These are phyloP conservation scores for Aspergillus asperescens DNA, from an alignment of 495 filamentous ascomycete genomes.

Conservation along the genomic window DNA sequence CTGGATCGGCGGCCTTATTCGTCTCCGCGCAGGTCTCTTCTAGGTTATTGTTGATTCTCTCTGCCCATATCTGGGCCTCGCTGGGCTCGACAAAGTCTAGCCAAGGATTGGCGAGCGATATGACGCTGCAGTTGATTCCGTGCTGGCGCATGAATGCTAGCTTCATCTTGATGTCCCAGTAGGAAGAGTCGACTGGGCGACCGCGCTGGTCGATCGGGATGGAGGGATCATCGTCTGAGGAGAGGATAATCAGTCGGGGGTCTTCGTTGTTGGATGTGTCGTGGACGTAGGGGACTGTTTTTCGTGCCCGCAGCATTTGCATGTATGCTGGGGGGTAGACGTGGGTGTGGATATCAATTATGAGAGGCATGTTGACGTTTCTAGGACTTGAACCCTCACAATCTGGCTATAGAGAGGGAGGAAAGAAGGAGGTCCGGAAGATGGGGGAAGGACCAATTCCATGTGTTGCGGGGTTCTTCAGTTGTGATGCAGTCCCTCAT, in stretches of 20 bases:
- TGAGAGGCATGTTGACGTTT: slow-evolving; percentile 25
- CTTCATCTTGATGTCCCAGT: slow-evolving; percentile 66
- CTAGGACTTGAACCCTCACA: background rate
- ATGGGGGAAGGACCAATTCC: background rate
- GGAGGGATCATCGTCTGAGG: slow-evolving; percentile 54
- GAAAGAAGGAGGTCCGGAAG: background rate
- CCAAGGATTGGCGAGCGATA: slow-evolving; percentile 95
- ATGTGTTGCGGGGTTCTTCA: background rate
- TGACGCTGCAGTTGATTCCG: slow-evolving; percentile 71
- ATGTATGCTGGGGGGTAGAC: slow-evolving; percentile 86
- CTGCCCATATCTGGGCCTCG: slow-evolving; percentile 57
- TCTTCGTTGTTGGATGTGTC: slow-evolving; percentile 50
- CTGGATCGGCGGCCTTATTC: slow-evolving; percentile 44
- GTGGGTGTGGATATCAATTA: slow-evolving; percentile 93
- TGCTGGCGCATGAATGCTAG: slow-evolving; percentile 85
- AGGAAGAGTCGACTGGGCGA: slow-evolving; percentile 70
- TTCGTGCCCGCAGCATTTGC: slow-evolving; percentile 69
- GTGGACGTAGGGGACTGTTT: slow-evolving; percentile 74
- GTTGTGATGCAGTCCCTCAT: background rate
- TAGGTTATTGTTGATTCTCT: slow-evolving; percentile 71
- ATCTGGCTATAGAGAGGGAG: background rate
- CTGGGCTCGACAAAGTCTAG: slow-evolving; percentile 71
- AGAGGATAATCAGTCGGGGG: slow-evolving; percentile 75
- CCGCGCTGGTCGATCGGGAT: slow-evolving; percentile 51
- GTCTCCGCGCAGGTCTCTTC: slow-evolving; percentile 55